Evolutionary conservation across 805 yeast genomes (phyloP), one percentile per base, ranked within the genome.

Genomic region (Candida taoyuanica): DNA sequence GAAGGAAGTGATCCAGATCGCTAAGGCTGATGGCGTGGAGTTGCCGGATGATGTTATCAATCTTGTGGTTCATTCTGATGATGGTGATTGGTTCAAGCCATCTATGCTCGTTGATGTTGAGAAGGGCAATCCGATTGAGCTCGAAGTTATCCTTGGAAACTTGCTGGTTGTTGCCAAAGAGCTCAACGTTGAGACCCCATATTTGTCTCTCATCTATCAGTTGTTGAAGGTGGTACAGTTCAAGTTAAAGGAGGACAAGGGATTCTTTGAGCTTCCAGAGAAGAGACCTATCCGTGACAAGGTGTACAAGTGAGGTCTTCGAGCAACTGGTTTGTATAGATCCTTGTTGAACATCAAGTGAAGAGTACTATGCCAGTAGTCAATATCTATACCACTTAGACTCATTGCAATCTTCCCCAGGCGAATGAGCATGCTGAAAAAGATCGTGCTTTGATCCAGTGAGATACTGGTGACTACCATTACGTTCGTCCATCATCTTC

Each of bases 81-180:
- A 70, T 40, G 76, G 76, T 11, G 66, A 64, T 25, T 73, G 70
- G 60, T 83, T 73, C 58, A 67, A 69, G 39, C 91, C 89, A 3
- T 80, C 87, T 4, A 83, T 83, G 91, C 63, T 73, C 42, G 81
- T 81, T n/a, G 91, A 83, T 54, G 72, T 71, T 14, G 64, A 73
- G 35, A 78, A 81, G 46, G 76, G 78, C 16, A 79, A 82, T 50
- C 78, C 78, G 29, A 71, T 84, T 48, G 94, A 85, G 57, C 58
- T 79, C 19, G 88, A 84, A 53, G 81, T 74, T 17, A 80, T 85
- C 43, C 61, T 83, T 36, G 89, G 91, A 7, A 84, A 80, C 49
- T 64, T 81, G 1, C 53, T 82, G 33, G 57, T 58, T n/a, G 68
- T 71, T 30, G 85, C 82, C 12, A 59, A 62, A 31, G 69, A 69